phyloP scores from a whole-genome alignment of 2,329 filamentous ascomycete genomes.

The Apiospora phragmitis region DNA sequence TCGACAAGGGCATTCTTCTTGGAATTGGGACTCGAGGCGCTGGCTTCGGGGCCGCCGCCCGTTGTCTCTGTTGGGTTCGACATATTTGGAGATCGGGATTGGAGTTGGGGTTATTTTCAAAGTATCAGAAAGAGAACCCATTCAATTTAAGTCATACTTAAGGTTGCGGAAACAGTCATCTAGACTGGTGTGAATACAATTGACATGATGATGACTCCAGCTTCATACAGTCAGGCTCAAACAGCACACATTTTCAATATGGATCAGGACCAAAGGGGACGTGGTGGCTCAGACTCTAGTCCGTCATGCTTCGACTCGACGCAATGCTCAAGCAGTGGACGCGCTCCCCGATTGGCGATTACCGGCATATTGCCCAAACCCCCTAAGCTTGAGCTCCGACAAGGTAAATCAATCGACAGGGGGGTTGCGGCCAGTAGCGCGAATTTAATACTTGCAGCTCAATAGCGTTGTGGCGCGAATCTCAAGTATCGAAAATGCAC shows the following conservation, averaged over 20 bases:
- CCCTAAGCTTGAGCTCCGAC: neutral
- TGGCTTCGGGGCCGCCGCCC: neutral
- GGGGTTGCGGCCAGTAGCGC: neutral
- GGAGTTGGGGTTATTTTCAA: neutral
- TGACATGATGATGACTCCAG: neutral
- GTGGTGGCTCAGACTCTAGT: neutral
- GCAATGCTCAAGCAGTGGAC: neutral
- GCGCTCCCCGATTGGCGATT: neutral
- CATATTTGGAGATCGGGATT: neutral
- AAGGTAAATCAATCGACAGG: neutral
- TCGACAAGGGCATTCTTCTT: slow-evolving; percentile 34
- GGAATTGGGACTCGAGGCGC: slow-evolving; percentile 12
- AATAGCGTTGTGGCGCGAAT: neutral
- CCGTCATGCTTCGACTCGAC: neutral
- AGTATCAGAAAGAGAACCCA: neutral
- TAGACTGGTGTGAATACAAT: neutral
- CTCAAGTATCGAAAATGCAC: neutral
- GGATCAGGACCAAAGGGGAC: neutral
- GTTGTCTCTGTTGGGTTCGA: neutral
- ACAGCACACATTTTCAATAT: neutral
- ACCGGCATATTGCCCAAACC: neutral
- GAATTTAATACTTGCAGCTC: neutral
- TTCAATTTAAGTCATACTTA: neutral
- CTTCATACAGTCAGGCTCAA: neutral
- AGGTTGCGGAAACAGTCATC: neutral